A percentile compares a stretch with the other conserved stretches of the same genome.
phyloP scores from a whole-genome alignment of 2,329 filamentous ascomycete species.

The Cytospora schulzeri region DNA sequence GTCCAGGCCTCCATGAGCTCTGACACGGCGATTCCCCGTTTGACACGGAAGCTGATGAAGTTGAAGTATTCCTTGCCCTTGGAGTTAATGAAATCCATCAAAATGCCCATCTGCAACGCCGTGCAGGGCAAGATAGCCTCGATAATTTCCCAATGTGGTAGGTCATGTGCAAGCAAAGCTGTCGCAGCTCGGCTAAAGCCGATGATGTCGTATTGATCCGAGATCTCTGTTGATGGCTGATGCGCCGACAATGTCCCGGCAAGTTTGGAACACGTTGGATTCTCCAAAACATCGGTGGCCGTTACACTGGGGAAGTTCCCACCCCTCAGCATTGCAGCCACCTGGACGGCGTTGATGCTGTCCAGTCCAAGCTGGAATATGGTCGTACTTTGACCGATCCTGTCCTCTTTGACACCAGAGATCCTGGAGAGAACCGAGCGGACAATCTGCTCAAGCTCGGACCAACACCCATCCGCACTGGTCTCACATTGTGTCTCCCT shows the following conservation, averaged over 20 bases:
- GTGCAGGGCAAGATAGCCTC: conserved; percentile 76
- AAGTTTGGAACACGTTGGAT: conserved; percentile 49
- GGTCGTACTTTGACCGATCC: conserved; percentile 64
- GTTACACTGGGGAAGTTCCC: conserved; percentile 57
- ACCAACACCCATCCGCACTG: conserved; percentile 45
- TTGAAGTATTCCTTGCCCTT: conserved; percentile 75
- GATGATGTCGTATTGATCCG: conserved; percentile 42
- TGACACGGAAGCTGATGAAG: conserved; percentile 58
- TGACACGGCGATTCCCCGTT: conserved; percentile 40
- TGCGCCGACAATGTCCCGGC: conserved; percentile 29
- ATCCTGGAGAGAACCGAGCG: conserved; percentile 61
- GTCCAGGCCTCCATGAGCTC: conserved; percentile 62
- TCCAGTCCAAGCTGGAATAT: conserved; percentile 90
- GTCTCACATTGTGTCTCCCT: neutral
- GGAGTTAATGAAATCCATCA: conserved; percentile 72
- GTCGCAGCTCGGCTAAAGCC: conserved; percentile 41
- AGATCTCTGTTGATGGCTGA: neutral
- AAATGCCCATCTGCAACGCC: conserved; percentile 75
- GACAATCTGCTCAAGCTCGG: conserved; percentile 52
- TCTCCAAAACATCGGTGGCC: conserved; percentile 74
- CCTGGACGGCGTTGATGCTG: conserved; percentile 83
- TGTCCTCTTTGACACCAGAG: conserved; percentile 50
- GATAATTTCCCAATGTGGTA: conserved; percentile 39
- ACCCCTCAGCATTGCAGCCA: conserved; percentile 68
- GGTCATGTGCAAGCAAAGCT: conserved; percentile 33